Evolutionary conservation across 768 basidiomycete species (phyloP), one percentile per base, ranked within the genome.

Genomic region (Royoungia palumana): DNA sequence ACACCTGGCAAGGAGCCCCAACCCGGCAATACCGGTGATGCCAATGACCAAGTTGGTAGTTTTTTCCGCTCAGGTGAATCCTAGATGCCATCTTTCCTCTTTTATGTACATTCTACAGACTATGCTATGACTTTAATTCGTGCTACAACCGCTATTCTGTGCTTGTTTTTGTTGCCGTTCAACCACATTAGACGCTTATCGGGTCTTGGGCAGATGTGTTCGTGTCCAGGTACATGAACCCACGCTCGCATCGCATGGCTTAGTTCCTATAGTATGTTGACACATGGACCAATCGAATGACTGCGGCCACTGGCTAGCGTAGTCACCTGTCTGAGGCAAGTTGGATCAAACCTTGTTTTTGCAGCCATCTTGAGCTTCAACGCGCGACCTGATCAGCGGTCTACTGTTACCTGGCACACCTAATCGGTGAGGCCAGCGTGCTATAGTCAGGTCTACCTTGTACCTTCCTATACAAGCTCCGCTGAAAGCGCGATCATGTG

Each of bases 191-290:
- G 38, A 40, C 35, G 35, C 35, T 44, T 25, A 20, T 28, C 16
- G 24, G 16, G n/a, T 34, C 44, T 41, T 35, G 51, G 30, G 30
- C 24, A 40, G n/a, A 37, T 22, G 13, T 54, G 41, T 28, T 30
- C 11, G 35, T 43, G 20, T 34, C 44, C 25, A 54, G 57, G 51
- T 48, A 61, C 55, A 58, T 57, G 54, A 51, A 46, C 46, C 49
- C 62, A 64, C 49, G 52, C 44, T 47, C 46, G 22, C 42, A 32
- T 60, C 47, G 54, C 56, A 50, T 59, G 56, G 52, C 19, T 50
- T 47, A 27, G 27, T 42, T 35, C 19, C 28, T 10, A 24, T 32
- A 27, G 27, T 10, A 28, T 41, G 16, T 24, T 34, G 36, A 53
- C 32, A 44, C 30, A 43, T 39, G 42, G 49, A 46, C 41, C 54